Evolutionary conservation across 2,329 filamentous ascomycete genomes (phyloP).

Genomic region (Sporothrix brasiliensis): DNA sequence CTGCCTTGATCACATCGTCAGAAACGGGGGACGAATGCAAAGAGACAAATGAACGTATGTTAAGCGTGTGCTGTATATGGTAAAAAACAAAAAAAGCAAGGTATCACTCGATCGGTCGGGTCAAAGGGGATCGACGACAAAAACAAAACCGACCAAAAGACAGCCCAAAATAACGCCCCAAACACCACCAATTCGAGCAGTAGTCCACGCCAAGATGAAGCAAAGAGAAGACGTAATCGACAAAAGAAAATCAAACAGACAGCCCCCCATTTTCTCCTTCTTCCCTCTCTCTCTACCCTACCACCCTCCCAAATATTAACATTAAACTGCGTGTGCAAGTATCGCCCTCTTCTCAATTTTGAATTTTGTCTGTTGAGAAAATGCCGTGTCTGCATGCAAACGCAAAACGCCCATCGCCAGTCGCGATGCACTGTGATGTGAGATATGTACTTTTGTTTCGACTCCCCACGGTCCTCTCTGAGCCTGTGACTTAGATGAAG

Average conservation of each 20-base stretch:
- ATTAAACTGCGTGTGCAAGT: constrained; percentile 13
- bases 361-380: background rate
- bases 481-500: constrained; percentile 26
- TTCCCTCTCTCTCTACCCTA: background rate
- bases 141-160: background rate
- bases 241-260: background rate
- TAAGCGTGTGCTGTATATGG: background rate
- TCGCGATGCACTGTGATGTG: background rate
- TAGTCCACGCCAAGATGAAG: background rate
- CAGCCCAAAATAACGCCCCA: constrained; percentile 6
- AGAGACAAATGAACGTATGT: background rate
- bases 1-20: background rate
- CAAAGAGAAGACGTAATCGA: background rate
- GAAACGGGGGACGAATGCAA: background rate
- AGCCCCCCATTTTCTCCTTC: background rate
- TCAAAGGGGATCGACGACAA: background rate
- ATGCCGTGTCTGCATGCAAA: background rate
- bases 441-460: background rate
- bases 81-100: constrained; percentile 2
- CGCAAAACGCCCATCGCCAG: background rate
- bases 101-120: constrained; percentile 16
- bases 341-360: background rate
- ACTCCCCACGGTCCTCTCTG: too few relatives aligned
- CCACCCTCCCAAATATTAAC: background rate
- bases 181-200: background rate